A percentile compares a stretch with the other conserved stretches of the same genome.
phyloP scores from a whole-genome alignment of 768 basidiomycete genomes.

The Infundibulicybe gibba region DNA sequence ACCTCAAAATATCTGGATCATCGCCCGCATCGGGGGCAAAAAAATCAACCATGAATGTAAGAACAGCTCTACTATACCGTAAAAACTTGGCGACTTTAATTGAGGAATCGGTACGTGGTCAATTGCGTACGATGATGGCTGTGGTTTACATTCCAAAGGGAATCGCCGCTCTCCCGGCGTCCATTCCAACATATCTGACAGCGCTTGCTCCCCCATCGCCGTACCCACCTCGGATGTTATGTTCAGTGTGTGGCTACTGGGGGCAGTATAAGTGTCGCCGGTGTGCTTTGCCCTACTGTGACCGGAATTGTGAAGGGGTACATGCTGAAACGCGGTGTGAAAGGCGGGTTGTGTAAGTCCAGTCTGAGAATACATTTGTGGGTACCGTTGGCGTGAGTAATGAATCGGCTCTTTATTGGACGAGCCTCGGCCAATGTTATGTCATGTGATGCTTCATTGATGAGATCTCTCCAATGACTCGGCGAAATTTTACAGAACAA shows the following conservation, averaged over 20 bases:
- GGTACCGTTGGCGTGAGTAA: not conserved
- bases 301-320: constrained; percentile 64
- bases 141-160: constrained; percentile 35
- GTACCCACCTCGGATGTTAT: constrained; percentile 68
- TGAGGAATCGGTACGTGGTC: constrained; percentile 72
- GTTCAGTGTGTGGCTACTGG: constrained; percentile 87
- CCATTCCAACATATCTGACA: constrained; percentile 68
- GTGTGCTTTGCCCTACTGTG: constrained; percentile 77
- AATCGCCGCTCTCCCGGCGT: constrained; percentile 47
- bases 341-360: constrained; percentile 55
- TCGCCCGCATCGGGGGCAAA: constrained; percentile 58
- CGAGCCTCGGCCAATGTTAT: too few species aligned
- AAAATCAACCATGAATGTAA: constrained; percentile 79
- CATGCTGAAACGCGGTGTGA: constrained; percentile 85
- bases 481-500: constrained; percentile 9
- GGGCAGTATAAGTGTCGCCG: constrained; percentile 75
- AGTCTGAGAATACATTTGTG: too few species aligned
- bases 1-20: constrained; percentile 43
- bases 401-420: not conserved
- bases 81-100: constrained; percentile 73
- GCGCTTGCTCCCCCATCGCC: constrained; percentile 55
- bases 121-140: not conserved
- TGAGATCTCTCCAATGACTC: not conserved
- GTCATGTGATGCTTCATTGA: too few species aligned
- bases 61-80: constrained; percentile 77